Percentiles rank a stretch among this genome's conserved stretches.
phyloP scores from a whole-genome alignment of 2,329 filamentous ascomycete genomes.

The Diplodia seriata region DNA sequence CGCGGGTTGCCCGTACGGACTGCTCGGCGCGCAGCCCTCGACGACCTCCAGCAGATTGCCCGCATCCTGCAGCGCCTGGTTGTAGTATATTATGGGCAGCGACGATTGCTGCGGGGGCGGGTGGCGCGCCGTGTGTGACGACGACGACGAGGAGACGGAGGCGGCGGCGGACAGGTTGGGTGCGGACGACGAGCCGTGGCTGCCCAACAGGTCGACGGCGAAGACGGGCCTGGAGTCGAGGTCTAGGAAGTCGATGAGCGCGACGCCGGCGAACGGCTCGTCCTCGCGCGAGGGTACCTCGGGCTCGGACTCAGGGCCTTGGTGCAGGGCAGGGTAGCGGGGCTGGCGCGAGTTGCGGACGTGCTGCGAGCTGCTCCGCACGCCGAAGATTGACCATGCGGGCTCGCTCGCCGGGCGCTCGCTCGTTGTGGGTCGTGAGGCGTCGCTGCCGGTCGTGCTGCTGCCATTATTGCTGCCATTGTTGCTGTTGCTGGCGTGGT shows the following conservation, averaged over 20 bases:
- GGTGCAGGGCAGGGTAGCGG: background rate
- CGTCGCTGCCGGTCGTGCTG: constrained; percentile 3
- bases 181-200: background rate
- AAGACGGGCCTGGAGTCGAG: constrained; percentile 23
- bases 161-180: background rate
- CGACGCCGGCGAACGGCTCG: constrained; percentile 22
- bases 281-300: constrained; percentile 15
- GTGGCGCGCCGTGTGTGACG: background rate
- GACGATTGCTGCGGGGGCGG: background rate
- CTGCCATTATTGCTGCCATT: background rate
- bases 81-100: constrained; percentile 30
- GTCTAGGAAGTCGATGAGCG: constrained; percentile 29
- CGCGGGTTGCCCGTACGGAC: constrained; percentile 26
- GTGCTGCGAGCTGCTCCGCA: constrained; percentile 1
- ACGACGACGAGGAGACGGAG: constrained; percentile 4
- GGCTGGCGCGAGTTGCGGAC: background rate
- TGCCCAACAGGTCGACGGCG: constrained; percentile 26
- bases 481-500: background rate
- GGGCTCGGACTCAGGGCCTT: constrained; percentile 28
- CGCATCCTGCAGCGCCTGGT: constrained; percentile 24
- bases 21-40: constrained; percentile 8
- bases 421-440: constrained; percentile 7
- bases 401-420: constrained; percentile 19
- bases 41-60: constrained; percentile 18
- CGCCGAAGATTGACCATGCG: constrained; percentile 28